Base-by-base conservation (phyloP, 176 grass and related monocot genomes). In the Cenchrus americanus region DNA sequence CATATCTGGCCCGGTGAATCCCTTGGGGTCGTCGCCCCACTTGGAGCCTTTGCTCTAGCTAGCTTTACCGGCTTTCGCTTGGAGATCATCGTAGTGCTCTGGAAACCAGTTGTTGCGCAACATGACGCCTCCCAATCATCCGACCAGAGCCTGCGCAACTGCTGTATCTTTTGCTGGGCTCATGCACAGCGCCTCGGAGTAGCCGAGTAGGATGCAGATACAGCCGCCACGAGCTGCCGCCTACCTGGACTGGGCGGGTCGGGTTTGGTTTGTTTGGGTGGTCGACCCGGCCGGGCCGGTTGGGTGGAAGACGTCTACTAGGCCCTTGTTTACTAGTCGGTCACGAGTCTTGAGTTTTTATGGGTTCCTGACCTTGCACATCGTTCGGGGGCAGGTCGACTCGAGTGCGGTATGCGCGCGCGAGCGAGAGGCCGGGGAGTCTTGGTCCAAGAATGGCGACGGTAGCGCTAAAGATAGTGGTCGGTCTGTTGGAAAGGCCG, bases 401-500 rank as follows among this genome's bases (percentile, higher is more conserved):
- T 8, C 55, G 55, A n/a, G 55, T 58, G 50, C 52, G 73, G 48
- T 17, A 19, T 71, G 71, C 48, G 27, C 8, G 34, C 4, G 34
- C 34, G 34, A 37, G 4, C 34, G 6, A 27, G 30, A 21, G 10
- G 34, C 7, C 17, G 26, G 12, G 62, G 26, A 70, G 47, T 17
- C 12, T 22, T 21, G 30, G 78, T 80, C 78, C 30, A 80, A 67
- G 48, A 52, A 46, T 22, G 34, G 49, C 11, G 30, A 52, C 71
- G 23, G 2, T 37, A 34, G 27, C 8, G 0, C 6, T 6, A 18
- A 1, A 5, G 4, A 57, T 17, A 42, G 79, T 81, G 64, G 64
- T 81, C 64, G 64, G 64, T 81, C 64, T 69, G 64, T 81, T 81
- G 34, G 65, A 81, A 81, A 57, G 65, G 21, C 15, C 32, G 34